Conservation (phyloP, 1,284 basidiomycete species). For the Malassezia globosa region DNA sequence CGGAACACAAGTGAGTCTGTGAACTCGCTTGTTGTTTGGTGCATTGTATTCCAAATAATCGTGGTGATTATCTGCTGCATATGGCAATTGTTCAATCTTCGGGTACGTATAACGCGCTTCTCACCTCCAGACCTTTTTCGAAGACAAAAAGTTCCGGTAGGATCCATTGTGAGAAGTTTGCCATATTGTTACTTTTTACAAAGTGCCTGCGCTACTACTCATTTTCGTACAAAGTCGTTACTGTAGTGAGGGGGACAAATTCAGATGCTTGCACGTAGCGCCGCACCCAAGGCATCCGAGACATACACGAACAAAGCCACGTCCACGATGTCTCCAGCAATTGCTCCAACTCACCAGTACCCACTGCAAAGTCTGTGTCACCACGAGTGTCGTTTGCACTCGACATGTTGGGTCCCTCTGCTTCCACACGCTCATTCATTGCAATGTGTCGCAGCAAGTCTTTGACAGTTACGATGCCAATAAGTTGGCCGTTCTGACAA, state of each 20-base stretch:
- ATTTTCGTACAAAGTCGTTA: constrained; percentile 9
- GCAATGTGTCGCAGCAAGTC: constrained; percentile 60
- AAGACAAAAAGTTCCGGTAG: constrained; percentile 43
- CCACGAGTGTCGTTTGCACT: not conserved
- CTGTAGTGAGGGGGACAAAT: constrained; percentile 1
- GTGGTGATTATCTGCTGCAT: constrained; percentile 72
- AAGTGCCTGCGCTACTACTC: not conserved
- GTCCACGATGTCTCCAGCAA: constrained; percentile 19
- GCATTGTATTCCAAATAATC: constrained; percentile 72
- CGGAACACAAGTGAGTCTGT: constrained; percentile 76
- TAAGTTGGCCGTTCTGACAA: constrained; percentile 63
- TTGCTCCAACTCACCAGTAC: constrained; percentile 27
- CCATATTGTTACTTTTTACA: not conserved
- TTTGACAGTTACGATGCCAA: constrained; percentile 85
- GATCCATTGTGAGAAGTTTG: too few species aligned
- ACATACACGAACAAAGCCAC: not conserved
- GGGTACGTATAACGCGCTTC: constrained; percentile 49
- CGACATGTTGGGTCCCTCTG: not conserved
- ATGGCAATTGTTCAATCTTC: constrained; percentile 87
- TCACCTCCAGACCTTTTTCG: constrained; percentile 30
- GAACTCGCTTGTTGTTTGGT: constrained; percentile 84
- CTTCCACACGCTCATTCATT: constrained; percentile 23
- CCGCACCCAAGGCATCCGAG: not conserved
- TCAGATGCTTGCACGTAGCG: not conserved
- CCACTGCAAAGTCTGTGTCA: constrained; percentile 14